phyloP scores from a whole-genome alignment of 768 basidiomycete genomes.

The Boletus bicolor region DNA sequence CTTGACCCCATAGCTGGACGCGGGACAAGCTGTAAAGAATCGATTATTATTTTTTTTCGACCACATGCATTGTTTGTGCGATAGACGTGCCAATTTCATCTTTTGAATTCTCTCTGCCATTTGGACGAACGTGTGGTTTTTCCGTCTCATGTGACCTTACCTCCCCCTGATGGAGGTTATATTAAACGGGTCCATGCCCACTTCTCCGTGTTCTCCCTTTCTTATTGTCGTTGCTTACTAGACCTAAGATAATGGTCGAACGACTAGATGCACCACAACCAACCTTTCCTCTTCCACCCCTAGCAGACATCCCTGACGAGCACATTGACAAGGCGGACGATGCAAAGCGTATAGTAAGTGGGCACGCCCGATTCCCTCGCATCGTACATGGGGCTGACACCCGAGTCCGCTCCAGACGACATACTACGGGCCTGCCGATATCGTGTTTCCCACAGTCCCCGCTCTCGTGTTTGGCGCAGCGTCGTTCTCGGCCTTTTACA shows the following conservation, averaged over 20 bases:
- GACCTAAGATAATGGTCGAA: conserved; percentile 35
- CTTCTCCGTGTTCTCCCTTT: neutral
- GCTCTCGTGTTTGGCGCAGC: conserved; percentile 71
- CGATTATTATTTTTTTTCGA: neutral
- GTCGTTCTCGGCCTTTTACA: conserved; percentile 66
- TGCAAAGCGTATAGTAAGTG: conserved; percentile 35
- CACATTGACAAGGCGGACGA: conserved; percentile 38
- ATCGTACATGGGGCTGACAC: conserved; percentile 6
- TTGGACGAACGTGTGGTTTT: conserved; percentile 1
- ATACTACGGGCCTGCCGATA: conserved; percentile 27
- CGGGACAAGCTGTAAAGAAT: conserved; percentile 62
- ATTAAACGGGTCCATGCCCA: neutral
- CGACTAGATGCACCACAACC: conserved; percentile 42
- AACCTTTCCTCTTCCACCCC: conserved; percentile 36
- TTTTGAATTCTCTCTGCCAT: neutral
- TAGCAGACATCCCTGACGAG: conserved; percentile 41
- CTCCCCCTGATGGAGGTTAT: neutral
- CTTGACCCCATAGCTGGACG: conserved; percentile 53
- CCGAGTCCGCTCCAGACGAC: conserved; percentile 22
- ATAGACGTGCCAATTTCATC: conserved; percentile 23
- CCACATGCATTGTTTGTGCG: conserved; percentile 11
- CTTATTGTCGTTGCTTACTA: neutral
- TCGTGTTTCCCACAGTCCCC: conserved; percentile 37
- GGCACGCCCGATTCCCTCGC: neutral
- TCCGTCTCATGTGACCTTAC: conserved; percentile 1